Base-by-base conservation (phyloP, 116 monocot genomes). In the Trichopus zeylanicus region DNA sequence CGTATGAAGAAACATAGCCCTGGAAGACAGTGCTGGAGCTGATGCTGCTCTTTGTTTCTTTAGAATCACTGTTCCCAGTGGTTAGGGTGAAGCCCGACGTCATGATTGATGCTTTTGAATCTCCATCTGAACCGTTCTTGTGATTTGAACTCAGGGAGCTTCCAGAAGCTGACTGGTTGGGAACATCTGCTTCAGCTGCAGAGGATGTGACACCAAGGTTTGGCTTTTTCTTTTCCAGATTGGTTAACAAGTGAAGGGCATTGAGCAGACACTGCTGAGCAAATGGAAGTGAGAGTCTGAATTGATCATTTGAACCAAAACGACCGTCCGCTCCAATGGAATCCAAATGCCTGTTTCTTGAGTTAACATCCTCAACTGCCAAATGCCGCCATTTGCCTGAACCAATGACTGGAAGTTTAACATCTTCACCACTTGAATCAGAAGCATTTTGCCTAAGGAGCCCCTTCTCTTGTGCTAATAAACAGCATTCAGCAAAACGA, bases 401-500 rank as follows among this genome's bases (percentile, higher is more conserved):
- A 51, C 97, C 91, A 46, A 70, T 48, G 46, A 97, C 84, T 52
- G 67, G 23, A 55, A 87, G 51, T 66, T 53, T 79, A 30, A 73
- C 57, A 23, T 72, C 75, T 55, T 76, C 75, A 26, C 52, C 38
- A 33, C 26, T 22, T 18, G 31, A 61, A 38, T 33, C 55, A 33
- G 29, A 60, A 20, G 22, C 48, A 55, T 1, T 59, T 31, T 60
- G 22, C 55, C 55, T 53, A 48, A 87, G 57, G 46, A 85, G 57
- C 13, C 94, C 89, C 73, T 82, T 93, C 28, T 86, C 82, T 46
- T 70, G 51, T 46, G 87, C 84, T 60, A 75, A 28, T 22, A 91
- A 34, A 46, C 91, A 83, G 59, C 97, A 91, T 59, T 97, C 97
- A 11, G 87, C 87, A 46, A 87, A 66, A 11, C 91, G 81, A 8